These are phyloP conservation scores for Sphaerulina vaccinii DNA, from an alignment of 2,329 filamentous ascomycete species.

Conservation along the genomic window DNA sequence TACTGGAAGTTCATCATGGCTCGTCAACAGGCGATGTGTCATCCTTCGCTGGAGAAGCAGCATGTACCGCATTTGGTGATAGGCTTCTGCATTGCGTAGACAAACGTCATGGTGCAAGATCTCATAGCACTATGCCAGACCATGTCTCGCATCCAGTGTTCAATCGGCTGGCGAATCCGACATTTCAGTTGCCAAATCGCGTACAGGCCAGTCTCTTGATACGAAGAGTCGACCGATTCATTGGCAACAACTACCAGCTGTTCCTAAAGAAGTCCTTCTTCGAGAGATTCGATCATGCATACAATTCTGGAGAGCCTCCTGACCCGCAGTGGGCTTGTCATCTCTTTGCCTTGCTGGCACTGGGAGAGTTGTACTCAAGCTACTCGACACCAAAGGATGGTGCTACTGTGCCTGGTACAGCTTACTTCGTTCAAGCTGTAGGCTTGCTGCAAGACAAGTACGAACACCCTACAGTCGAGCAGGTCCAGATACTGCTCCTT, in stretches of 20 bases:
- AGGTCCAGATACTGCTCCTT: conserved; percentile 47
- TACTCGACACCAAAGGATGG: conserved; percentile 35
- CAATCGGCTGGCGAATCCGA: conserved; percentile 18
- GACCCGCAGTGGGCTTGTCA: conserved; percentile 43
- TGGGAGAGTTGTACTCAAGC: conserved; percentile 49
- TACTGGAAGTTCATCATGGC: conserved; percentile 28
- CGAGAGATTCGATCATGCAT: conserved; percentile 41
- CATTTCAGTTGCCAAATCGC: conserved; percentile 27
- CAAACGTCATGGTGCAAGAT: conserved; percentile 8
- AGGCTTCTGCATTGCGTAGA: conserved; percentile 29
- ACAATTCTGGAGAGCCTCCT: conserved; percentile 37
- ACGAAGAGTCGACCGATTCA: conserved; percentile 29
- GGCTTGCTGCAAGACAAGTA: conserved; percentile 43
- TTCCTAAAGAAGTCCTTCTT: conserved; percentile 43
- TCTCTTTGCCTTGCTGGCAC: conserved; percentile 47
- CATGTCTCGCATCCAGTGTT: conserved; percentile 24
- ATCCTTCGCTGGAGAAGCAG: conserved; percentile 28
- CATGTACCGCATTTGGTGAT: conserved; percentile 30
- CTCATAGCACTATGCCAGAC: conserved; percentile 24
- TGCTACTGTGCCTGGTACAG: conserved; percentile 44
- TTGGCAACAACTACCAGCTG: conserved; percentile 46
- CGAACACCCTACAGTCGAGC: conserved; percentile 47
- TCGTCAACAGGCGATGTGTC: conserved; percentile 19
- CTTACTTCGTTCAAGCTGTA: conserved; percentile 46
- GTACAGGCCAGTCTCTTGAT: conserved; percentile 29